Evolutionary conservation across 2,329 filamentous ascomycete genomes (phyloP).

Genomic region (Fusarium chlamydosporum): DNA sequence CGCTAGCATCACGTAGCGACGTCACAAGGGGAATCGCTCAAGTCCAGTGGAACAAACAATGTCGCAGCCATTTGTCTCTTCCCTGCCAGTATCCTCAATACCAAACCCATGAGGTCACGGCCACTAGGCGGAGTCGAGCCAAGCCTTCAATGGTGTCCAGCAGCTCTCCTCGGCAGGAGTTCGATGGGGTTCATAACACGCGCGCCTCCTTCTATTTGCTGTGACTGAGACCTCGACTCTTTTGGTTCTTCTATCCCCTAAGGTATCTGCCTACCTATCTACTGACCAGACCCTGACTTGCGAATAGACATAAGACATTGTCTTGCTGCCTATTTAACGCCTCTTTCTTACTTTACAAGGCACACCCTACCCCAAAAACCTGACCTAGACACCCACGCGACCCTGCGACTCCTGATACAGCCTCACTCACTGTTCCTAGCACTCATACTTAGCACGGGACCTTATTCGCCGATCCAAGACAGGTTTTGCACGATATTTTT

Average conservation of each 20-base stretch:
- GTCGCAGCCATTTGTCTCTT: conserved; percentile 20
- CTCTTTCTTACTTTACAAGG: conserved; percentile 1
- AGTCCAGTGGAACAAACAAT: conserved; percentile 20
- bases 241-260: not conserved
- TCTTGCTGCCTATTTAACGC: conserved; percentile 28
- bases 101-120: conserved; percentile 36
- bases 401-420: conserved; percentile 43
- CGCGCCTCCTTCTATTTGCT: conserved; percentile 23
- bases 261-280: not conserved
- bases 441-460: conserved; percentile 42
- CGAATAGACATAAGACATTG: conserved; percentile 24
- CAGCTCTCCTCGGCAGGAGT: not conserved
- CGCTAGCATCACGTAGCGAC: conserved; percentile 46
- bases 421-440: conserved; percentile 25
- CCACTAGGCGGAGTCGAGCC: conserved; percentile 11
- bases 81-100: not conserved
- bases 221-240: conserved; percentile 28
- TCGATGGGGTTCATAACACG: not conserved
- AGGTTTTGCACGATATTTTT: conserved; percentile 6
- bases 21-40: conserved; percentile 42
- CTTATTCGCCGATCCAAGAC: conserved; percentile 20
- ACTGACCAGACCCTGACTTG: not conserved
- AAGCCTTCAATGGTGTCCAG: conserved; percentile 10
- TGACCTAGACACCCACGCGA: conserved; percentile 45
- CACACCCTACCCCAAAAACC: conserved; percentile 21